These are phyloP conservation scores for Fusarium mexicanum DNA, from an alignment of 2,329 filamentous ascomycete genomes.

Conservation along the genomic window DNA sequence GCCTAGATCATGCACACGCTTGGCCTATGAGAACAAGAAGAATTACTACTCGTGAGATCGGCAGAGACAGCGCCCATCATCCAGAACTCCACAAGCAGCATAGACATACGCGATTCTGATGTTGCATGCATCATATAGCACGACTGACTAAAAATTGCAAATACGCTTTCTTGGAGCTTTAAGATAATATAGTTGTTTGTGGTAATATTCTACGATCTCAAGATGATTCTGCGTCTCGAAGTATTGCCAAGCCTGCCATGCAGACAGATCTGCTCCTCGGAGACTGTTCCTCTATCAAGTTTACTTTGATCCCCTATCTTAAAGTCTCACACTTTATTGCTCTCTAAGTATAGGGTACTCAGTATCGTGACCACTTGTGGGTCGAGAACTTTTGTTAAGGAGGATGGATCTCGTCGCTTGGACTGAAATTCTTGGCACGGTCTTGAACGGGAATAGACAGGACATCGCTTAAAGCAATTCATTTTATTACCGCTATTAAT, in stretches of 20 bases:
- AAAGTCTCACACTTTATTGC: rapidly evolving
- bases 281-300: neutral
- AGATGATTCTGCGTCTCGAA: neutral
- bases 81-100: rapidly evolving
- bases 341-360: neutral
- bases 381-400: neutral
- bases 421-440: neutral
- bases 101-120: neutral
- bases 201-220: neutral
- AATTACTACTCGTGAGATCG: neutral
- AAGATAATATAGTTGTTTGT: no score
- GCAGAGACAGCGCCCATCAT: neutral
- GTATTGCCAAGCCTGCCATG: neutral
- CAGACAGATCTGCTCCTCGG: no score
- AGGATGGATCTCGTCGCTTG: neutral
- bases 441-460: neutral
- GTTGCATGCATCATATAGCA: neutral
- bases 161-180: no score
- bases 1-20: rapidly evolving
- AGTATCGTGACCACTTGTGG: rapidly evolving
- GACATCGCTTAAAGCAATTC: neutral
- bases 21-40: neutral
- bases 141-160: neutral
- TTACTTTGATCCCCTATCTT: rapidly evolving
- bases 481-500: neutral